A percentile compares a stretch with the other conserved stretches of the same genome.
Conservation (phyloP, 2,329 filamentous ascomycete genomes). For the Tolypocladium album region DNA sequence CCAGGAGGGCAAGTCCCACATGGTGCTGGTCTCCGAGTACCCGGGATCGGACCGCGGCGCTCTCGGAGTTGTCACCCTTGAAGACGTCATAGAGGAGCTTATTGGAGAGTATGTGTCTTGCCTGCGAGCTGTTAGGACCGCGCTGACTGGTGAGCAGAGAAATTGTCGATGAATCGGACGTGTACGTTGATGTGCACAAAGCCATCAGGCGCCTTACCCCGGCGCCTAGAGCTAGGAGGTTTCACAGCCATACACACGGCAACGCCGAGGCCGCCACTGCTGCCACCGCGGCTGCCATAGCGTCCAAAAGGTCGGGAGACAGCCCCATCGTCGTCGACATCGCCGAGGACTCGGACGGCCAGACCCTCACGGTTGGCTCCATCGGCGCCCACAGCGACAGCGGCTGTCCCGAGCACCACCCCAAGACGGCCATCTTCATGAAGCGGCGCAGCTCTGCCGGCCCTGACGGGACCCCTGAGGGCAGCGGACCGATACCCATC, state of each 20-base stretch:
- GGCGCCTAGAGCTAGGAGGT: slow-evolving; percentile 62
- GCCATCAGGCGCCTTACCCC: slow-evolving; percentile 83
- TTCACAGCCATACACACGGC: slow-evolving; percentile 14
- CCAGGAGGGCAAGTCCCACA: slow-evolving; percentile 97
- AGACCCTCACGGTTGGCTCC: slow-evolving; percentile 20
- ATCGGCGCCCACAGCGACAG: slow-evolving; percentile 25
- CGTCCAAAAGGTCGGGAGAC: slow-evolving; percentile 19
- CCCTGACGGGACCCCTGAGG: slow-evolving; percentile 38
- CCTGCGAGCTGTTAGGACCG: not conserved
- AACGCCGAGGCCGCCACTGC: not conserved
- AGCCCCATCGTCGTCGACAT: slow-evolving; percentile 24
- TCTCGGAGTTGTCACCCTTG: slow-evolving; percentile 85
- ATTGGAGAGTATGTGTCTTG: slow-evolving; percentile 67
- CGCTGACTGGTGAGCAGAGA: slow-evolving; percentile 46
- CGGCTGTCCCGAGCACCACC: slow-evolving; percentile 28
- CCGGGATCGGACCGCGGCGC: slow-evolving; percentile 89
- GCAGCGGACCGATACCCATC: slow-evolving; percentile 36
- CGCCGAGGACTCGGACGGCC: slow-evolving; percentile 27
- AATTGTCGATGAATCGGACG: slow-evolving; percentile 97
- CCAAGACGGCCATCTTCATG: slow-evolving; percentile 46
- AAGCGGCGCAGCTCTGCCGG: slow-evolving; percentile 47
- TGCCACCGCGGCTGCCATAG: slow-evolving; percentile 19
- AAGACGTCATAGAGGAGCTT: slow-evolving; percentile 96
- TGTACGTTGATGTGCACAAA: slow-evolving; percentile 97
- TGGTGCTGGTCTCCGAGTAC: slow-evolving; percentile 86